A percentile compares a stretch with the other conserved stretches of the same genome.
Conservation (phyloP, 2,329 filamentous ascomycete genomes). For the Colletotrichum sp. region DNA sequence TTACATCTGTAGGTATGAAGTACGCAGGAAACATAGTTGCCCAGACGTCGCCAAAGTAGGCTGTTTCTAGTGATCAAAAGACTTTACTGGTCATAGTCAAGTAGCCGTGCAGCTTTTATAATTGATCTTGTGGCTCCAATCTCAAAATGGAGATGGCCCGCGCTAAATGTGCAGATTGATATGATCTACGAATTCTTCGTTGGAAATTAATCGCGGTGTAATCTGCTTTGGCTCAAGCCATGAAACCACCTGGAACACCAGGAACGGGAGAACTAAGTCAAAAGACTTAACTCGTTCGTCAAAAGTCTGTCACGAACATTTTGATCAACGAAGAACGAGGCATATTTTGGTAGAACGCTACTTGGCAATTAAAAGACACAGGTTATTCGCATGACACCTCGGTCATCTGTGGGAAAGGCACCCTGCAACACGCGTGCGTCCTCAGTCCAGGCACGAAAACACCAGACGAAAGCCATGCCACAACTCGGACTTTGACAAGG, state of each 20-base stretch:
- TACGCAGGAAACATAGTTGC: no score
- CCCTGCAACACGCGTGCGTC: background rate
- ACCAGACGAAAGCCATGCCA: background rate
- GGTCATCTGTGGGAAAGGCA: background rate
- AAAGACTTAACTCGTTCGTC: background rate
- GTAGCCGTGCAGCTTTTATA: no score
- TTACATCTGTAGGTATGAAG: no score
- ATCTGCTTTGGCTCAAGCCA: no score
- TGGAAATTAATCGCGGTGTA: no score
- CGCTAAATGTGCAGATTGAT: no score
- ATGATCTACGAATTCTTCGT: no score
- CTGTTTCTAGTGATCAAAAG: no score
- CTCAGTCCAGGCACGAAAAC: background rate
- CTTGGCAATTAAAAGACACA: background rate
- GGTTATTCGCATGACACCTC: background rate
- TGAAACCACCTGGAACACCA: background rate
- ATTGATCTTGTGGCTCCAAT: no score
- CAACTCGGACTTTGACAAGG: accelerated
- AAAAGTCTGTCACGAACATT: background rate
- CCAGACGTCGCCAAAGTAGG: no score
- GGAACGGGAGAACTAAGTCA: background rate
- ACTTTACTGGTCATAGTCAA: no score
- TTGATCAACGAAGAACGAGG: accelerated
- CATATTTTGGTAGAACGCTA: background rate
- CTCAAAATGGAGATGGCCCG: no score